phyloP scores from a whole-genome alignment of 345 rosid genomes.

The Pseudoturritis turrita region DNA sequence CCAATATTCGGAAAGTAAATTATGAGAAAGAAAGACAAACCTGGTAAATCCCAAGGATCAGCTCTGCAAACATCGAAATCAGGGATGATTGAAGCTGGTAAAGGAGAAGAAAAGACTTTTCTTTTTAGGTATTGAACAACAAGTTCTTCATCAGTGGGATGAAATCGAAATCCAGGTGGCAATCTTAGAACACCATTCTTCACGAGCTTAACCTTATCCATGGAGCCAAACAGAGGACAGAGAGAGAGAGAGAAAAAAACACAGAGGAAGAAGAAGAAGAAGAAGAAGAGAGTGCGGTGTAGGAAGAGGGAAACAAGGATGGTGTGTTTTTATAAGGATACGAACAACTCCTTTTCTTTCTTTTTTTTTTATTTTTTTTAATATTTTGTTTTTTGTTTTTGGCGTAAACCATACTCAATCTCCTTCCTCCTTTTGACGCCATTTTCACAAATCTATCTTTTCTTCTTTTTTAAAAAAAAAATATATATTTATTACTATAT shows the following conservation, averaged over 20 bases:
- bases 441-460: slow-evolving; percentile 23
- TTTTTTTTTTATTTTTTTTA: neutral
- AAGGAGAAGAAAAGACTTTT: slow-evolving; percentile 63
- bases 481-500: slow-evolving; percentile 8
- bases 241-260: neutral
- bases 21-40: slow-evolving; percentile 27
- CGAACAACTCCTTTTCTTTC: slow-evolving; percentile 29
- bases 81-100: slow-evolving; percentile 91
- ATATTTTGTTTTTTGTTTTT: neutral
- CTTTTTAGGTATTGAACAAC: slow-evolving; percentile 79
- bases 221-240: slow-evolving; percentile 12
- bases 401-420: slow-evolving; percentile 41
- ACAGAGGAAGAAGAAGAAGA: neutral
- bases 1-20: neutral
- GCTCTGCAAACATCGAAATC: slow-evolving; percentile 91
- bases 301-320: slow-evolving; percentile 38
- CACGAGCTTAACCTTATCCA: slow-evolving; percentile 66
- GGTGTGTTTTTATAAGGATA: slow-evolving; percentile 33
- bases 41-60: slow-evolving; percentile 99
- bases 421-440: slow-evolving; percentile 35
- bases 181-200: slow-evolving; percentile 72
- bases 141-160: slow-evolving; percentile 93
- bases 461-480: too few species aligned
- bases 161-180: slow-evolving; percentile 96
- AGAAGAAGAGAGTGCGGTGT: slow-evolving; percentile 27